Evolutionary conservation across 2,329 filamentous ascomycete genomes (phyloP).

Genomic region (Ramichloridium luteum): DNA sequence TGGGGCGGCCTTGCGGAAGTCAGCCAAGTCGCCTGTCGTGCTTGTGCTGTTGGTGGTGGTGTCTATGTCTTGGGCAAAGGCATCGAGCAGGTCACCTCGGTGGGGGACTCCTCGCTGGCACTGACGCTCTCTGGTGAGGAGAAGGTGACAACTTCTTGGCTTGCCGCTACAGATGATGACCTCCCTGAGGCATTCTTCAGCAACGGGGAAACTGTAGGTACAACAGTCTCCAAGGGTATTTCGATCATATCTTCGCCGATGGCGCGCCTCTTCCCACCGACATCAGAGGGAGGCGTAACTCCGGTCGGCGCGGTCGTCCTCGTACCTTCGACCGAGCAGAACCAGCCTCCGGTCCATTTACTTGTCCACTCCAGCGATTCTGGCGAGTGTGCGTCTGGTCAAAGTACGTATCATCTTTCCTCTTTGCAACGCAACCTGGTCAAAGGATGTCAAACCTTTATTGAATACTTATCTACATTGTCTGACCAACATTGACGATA

Average conservation of each 20-base stretch:
- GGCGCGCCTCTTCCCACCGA: conserved; percentile 52
- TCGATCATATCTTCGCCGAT: conserved; percentile 58
- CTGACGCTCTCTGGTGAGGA: conserved; percentile 21
- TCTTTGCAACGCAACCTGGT: conserved; percentile 2
- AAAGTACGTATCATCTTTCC: conserved; percentile 58
- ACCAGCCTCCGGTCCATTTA: conserved; percentile 45
- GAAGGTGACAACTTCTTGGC: conserved; percentile 19
- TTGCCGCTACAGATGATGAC: conserved; percentile 19
- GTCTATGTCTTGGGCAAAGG: conserved; percentile 76
- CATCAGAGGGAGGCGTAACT: conserved; percentile 60
- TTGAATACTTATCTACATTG: conserved; percentile 99
- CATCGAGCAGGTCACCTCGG: conserved; percentile 32
- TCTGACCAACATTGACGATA: conserved; percentile 87
- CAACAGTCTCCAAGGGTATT: conserved; percentile 30
- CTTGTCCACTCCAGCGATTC: conserved; percentile 78
- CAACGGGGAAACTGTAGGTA: neutral
- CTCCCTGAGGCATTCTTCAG: conserved; percentile 8
- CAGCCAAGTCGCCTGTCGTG: conserved; percentile 80
- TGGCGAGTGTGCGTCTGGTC: conserved; percentile 75
- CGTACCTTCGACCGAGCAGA: conserved; percentile 37
- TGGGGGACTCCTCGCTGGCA: conserved; percentile 9
- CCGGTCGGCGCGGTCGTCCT: conserved; percentile 63
- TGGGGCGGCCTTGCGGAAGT: conserved; percentile 87
- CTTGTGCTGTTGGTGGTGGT: conserved; percentile 78
- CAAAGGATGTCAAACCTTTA: conserved; percentile 67